Evolutionary conservation across 768 basidiomycete species (phyloP).

Genomic region (Suillus luteus): DNA sequence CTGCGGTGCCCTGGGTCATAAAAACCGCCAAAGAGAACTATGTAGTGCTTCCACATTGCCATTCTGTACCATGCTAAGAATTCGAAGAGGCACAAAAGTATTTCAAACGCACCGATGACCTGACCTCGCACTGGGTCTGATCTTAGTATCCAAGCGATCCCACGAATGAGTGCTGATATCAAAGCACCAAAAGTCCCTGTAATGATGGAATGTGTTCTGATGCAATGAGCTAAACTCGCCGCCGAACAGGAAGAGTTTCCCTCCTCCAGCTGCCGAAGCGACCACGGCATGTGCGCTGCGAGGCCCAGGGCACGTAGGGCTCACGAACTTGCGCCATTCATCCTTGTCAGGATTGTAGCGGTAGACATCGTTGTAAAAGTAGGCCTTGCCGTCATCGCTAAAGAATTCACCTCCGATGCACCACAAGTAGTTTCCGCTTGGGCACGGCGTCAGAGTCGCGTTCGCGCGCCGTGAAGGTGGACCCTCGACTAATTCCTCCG

Average conservation of each 20-base stretch:
- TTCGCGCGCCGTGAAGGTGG: slow-evolving; percentile 84
- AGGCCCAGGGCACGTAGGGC: slow-evolving; percentile 84
- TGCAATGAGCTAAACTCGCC: slow-evolving; percentile 86
- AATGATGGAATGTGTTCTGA: slow-evolving; percentile 86
- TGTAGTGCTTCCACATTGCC: slow-evolving; percentile 86
- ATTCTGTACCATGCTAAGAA: slow-evolving; percentile 49
- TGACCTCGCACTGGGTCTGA: slow-evolving; percentile 75
- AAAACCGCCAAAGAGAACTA: slow-evolving; percentile 89
- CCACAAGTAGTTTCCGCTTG: slow-evolving; percentile 80
- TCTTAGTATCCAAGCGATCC: slow-evolving; percentile 88
- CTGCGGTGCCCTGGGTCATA: slow-evolving; percentile 85
- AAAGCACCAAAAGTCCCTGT: slow-evolving; percentile 88
- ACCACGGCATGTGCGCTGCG: slow-evolving; percentile 86
- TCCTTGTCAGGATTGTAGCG: slow-evolving; percentile 88
- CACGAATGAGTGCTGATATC: slow-evolving; percentile 77
- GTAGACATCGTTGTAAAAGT: slow-evolving; percentile 88
- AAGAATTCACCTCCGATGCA: slow-evolving; percentile 88
- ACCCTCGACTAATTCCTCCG: slow-evolving; percentile 80
- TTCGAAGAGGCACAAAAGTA: not conserved
- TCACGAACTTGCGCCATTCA: slow-evolving; percentile 88
- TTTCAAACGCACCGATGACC: slow-evolving; percentile 67
- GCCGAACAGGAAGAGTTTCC: slow-evolving; percentile 83
- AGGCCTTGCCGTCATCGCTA: slow-evolving; percentile 80
- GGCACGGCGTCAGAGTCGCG: slow-evolving; percentile 79
- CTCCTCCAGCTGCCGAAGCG: slow-evolving; percentile 73